Conservation (phyloP, 352 stramenopile species). For the Pythium sp. region DNA sequence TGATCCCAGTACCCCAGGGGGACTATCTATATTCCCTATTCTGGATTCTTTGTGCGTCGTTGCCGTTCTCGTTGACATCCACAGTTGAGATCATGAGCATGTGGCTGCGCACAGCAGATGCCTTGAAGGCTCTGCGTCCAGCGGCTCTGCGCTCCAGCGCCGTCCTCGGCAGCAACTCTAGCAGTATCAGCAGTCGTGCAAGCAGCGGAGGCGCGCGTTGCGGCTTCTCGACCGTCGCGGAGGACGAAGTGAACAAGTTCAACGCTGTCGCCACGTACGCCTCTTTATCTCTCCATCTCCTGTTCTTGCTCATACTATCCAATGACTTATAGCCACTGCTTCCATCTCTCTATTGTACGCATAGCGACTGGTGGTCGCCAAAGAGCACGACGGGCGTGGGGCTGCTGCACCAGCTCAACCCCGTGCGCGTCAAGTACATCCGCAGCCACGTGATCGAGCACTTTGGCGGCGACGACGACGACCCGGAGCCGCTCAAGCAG, state of each 20-base stretch:
- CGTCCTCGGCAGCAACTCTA: not conserved
- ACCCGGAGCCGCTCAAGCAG: slow-evolving; percentile 46
- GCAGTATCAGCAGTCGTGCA: not conserved
- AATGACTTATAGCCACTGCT: not conserved
- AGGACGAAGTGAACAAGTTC: slow-evolving; percentile 83
- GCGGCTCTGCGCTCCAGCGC: not conserved
- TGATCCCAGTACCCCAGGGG: no score
- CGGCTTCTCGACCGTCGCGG: slow-evolving; percentile 59
- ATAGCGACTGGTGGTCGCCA: slow-evolving; percentile 82
- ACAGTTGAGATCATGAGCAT: not conserved
- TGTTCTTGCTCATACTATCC: not conserved
- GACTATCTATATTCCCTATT: no score
- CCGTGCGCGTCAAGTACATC: slow-evolving; percentile 84
- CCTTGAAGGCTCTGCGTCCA: not conserved
- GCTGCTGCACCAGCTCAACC: slow-evolving; percentile 78
- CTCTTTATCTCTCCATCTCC: not conserved
- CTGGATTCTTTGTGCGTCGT: not conserved
- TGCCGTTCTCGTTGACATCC: not conserved
- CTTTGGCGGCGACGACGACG: slow-evolving; percentile 47
- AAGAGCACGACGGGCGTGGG: slow-evolving; percentile 73
- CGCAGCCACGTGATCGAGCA: slow-evolving; percentile 64
- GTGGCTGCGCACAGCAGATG: not conserved
- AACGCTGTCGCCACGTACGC: slow-evolving; percentile 69
- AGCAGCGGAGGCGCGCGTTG: not conserved
- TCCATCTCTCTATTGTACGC: not conserved